Percentiles rank a stretch among this genome's conserved stretches.
Conservation (phyloP, 805 yeast species). For the Wickerhamiella musiphila region DNA sequence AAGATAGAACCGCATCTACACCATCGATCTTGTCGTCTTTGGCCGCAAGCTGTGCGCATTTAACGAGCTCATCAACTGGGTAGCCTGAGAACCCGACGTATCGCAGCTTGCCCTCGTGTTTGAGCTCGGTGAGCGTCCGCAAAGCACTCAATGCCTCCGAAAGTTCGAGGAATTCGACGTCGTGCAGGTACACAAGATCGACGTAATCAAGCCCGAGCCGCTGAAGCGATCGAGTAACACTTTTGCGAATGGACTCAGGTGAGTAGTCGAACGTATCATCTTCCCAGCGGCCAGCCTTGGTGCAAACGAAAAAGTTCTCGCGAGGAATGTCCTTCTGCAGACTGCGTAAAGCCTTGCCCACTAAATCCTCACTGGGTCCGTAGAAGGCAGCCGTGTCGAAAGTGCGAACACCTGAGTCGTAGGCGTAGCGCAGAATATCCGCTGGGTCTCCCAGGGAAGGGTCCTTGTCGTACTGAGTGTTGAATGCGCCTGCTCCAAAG, state of each 20-base stretch:
- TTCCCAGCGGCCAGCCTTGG: conserved; percentile 70
- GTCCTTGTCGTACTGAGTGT: conserved; percentile 56
- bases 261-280: conserved; percentile 62
- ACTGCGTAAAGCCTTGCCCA: conserved; percentile 46
- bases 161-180: conserved; percentile 60
- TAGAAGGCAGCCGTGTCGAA: conserved; percentile 88
- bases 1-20: conserved; percentile 61
- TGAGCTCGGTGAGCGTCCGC: conserved; percentile 37
- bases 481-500: conserved; percentile 81
- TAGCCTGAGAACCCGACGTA: conserved; percentile 75
- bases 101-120: conserved; percentile 41
- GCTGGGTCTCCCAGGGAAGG: conserved; percentile 43
- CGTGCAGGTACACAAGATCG: conserved; percentile 77
- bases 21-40: conserved; percentile 30
- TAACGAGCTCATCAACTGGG: conserved; percentile 52
- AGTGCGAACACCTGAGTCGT: conserved; percentile 52
- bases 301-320: conserved; percentile 49
- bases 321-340: conserved; percentile 30
- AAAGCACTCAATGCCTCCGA: conserved; percentile 45
- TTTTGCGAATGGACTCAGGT: conserved; percentile 36
- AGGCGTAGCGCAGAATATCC: conserved; percentile 41
- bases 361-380: conserved; percentile 65
- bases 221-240: conserved; percentile 48
- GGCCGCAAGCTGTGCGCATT: conserved; percentile 28
- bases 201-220: conserved; percentile 52